Evolutionary conservation across 805 yeast genomes (phyloP).

Genomic region (Saturnispora saitoi): DNA sequence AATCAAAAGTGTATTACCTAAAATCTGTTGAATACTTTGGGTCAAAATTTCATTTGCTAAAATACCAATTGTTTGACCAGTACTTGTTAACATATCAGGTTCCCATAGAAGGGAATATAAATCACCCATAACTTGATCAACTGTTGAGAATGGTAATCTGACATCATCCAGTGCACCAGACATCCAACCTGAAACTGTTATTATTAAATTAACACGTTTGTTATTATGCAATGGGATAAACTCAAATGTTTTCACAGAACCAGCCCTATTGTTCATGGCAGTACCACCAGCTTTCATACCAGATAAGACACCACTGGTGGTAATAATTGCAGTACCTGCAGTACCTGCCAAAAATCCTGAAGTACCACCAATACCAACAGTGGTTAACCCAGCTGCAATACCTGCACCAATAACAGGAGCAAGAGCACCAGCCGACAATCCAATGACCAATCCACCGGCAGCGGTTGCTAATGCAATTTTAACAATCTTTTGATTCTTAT

Average conservation of each 20-base stretch:
- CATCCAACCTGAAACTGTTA: constrained; percentile 98
- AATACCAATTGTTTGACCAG: constrained; percentile 93
- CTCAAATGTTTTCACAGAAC: constrained; percentile 90
- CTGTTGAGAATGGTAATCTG: constrained; percentile 88
- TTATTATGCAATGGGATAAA: constrained; percentile 88
- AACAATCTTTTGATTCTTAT: constrained; percentile 59
- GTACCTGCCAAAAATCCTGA: constrained; percentile 89
- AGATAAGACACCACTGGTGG: constrained; percentile 81
- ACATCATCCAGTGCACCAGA: constrained; percentile 92
- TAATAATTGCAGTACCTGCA: constrained; percentile 91
- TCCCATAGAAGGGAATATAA: constrained; percentile 90
- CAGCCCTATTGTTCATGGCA: constrained; percentile 82
- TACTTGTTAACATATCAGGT: constrained; percentile 91
- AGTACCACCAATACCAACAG: constrained; percentile 93
- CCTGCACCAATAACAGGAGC: constrained; percentile 99
- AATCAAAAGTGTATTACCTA: constrained; percentile 83
- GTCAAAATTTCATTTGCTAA: constrained; percentile 90
- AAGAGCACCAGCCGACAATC: constrained; percentile 86
- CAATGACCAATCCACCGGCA: constrained; percentile 92
- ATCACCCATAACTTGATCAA: constrained; percentile 98
- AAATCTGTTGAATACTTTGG: constrained; percentile 88
- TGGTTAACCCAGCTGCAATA: constrained; percentile 90
- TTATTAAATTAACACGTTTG: constrained; percentile 73
- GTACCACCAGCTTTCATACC: constrained; percentile 84
- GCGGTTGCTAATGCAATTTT: constrained; percentile 92